A percentile compares a stretch with the other conserved stretches of the same genome.
phyloP scores from a whole-genome alignment of 1,284 basidiomycete species.

The Spongiforma sp. region DNA sequence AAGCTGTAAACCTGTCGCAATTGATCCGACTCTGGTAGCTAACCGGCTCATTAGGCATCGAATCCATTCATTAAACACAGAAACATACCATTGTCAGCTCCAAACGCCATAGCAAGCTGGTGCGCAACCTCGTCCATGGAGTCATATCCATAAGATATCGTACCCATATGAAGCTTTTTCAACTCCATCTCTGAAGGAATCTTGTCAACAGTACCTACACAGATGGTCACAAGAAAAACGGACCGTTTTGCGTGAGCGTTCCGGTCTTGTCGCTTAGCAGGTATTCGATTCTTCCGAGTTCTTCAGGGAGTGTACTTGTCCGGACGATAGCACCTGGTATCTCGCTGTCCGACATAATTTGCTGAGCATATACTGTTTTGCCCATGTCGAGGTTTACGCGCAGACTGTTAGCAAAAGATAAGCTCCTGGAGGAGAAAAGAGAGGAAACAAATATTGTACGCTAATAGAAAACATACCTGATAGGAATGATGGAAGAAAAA shows the following conservation, averaged over 20 bases:
- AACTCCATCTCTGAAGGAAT: slow-evolving; percentile 90
- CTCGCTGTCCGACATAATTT: slow-evolving; percentile 93
- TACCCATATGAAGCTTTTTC: slow-evolving; percentile 98
- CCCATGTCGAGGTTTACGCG: slow-evolving; percentile 99
- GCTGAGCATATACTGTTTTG: slow-evolving; percentile 96
- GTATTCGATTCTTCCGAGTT: slow-evolving; percentile 96
- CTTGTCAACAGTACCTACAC: slow-evolving; percentile 1
- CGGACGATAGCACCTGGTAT: slow-evolving; percentile 97
- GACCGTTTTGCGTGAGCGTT: slow-evolving; percentile 96
- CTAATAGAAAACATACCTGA: slow-evolving; percentile 68
- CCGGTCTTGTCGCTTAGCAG: slow-evolving; percentile 98
- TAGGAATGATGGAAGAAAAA: slow-evolving; percentile 99
- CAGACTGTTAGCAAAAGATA: slow-evolving; percentile 57
- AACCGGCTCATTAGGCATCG: slow-evolving; percentile 26
- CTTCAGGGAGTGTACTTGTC: slow-evolving; percentile 96
- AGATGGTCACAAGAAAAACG: slow-evolving; percentile 25
- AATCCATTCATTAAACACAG: neutral
- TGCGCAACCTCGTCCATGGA: slow-evolving; percentile 98
- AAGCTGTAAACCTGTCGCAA: slow-evolving; percentile 78
- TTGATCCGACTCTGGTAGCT: slow-evolving; percentile 53
- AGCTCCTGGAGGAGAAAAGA: neutral
- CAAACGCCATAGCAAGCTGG: slow-evolving; percentile 85
- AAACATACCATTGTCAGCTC: slow-evolving; percentile 49
- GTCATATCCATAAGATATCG: slow-evolving; percentile 95
- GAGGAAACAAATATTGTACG: neutral